A percentile compares a stretch with the other conserved stretches of the same genome.
These are phyloP conservation scores for Xylaria sp. DNA, from an alignment of 2,329 filamentous ascomycete genomes.

Conservation along the genomic window DNA sequence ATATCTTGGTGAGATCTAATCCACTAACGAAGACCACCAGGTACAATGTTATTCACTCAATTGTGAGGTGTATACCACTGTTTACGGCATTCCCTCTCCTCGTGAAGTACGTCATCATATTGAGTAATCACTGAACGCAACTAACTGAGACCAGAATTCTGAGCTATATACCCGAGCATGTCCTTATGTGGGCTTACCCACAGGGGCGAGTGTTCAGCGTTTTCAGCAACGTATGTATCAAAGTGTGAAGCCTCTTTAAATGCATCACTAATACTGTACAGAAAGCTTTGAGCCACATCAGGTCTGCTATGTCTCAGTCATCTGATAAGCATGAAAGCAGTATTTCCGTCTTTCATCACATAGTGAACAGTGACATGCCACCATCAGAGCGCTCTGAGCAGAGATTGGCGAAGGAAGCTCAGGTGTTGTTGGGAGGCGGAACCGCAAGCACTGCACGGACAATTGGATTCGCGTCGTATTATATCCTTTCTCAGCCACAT, in stretches of 20 bases:
- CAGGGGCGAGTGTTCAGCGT: not conserved
- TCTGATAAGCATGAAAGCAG: not conserved
- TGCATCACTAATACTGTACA: not conserved
- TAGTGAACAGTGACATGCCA: conserved; percentile 36
- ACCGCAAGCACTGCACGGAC: conserved; percentile 38
- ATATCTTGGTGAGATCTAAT: not conserved
- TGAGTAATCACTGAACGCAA: not conserved
- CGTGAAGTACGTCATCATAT: not conserved
- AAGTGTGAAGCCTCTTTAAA: not conserved
- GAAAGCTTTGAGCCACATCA: not conserved
- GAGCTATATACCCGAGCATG: not conserved
- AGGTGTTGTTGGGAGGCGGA: conserved; percentile 34
- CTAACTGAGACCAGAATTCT: not conserved
- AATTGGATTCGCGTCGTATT: conserved; percentile 16
- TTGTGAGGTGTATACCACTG: not conserved
- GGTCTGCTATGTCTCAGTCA: not conserved
- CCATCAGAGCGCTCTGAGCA: conserved; percentile 28
- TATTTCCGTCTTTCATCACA: conserved; percentile 30
- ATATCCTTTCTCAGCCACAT: conserved; percentile 19
- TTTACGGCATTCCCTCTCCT: not conserved
- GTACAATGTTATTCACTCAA: not conserved
- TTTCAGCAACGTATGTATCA: not conserved
- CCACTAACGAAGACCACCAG: not conserved
- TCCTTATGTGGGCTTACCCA: not conserved
- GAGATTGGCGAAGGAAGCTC: conserved; percentile 31